Evolutionary conservation across 176 grass and related monocot genomes (phyloP).

Genomic region (Elymus sibiricus): DNA sequence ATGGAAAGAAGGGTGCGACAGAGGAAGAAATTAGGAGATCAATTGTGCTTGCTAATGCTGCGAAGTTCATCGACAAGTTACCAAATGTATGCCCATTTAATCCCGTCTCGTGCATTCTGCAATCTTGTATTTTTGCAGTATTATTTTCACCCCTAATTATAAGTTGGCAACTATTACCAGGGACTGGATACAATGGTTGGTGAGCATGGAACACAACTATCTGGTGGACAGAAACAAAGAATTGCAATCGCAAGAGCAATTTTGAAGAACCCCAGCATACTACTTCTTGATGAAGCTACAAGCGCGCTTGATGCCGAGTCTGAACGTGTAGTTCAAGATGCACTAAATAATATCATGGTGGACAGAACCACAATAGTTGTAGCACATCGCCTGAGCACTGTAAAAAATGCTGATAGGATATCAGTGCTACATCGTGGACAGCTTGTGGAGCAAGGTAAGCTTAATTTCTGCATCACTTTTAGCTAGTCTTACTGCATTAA

Average conservation of each 20-base stretch:
- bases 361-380: slow-evolving; percentile 63
- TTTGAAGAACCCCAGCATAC: background rate
- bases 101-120: background rate
- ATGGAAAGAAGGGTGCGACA: background rate
- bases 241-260: background rate
- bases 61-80: background rate
- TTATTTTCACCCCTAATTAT: background rate
- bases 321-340: slow-evolving; percentile 43
- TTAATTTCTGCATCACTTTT: background rate
- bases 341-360: slow-evolving; percentile 61
- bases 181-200: background rate
- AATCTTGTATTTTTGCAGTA: background rate
- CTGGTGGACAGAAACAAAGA: background rate
- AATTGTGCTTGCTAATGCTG: background rate
- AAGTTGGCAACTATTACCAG: background rate
- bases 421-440: slow-evolving; percentile 61
- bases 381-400: slow-evolving; percentile 63
- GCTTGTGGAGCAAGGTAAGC: slow-evolving; percentile 67
- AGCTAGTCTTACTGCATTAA: background rate
- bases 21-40: background rate
- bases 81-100: background rate
- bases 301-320: background rate
- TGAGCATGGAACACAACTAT: background rate
- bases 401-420: slow-evolving; percentile 67
- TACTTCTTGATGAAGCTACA: background rate